Percentiles rank a stretch among this genome's conserved stretches.
Conservation (phyloP, 805 yeast species). For the Suhomyces sp. region DNA sequence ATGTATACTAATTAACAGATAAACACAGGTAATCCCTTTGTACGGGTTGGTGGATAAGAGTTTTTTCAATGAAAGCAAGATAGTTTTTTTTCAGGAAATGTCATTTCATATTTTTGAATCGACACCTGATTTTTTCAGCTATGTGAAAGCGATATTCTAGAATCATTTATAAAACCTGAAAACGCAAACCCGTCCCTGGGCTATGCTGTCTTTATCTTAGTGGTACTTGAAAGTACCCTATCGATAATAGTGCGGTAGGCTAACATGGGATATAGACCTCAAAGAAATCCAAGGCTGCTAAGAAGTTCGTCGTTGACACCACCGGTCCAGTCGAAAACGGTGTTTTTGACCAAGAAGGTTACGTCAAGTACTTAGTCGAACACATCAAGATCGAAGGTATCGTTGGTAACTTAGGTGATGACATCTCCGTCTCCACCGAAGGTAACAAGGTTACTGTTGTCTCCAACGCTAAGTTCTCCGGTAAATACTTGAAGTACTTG, state of each 20-base stretch:
- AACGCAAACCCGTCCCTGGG: slow-evolving; percentile 44
- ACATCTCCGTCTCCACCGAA: slow-evolving; percentile 81
- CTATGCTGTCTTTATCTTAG: slow-evolving; percentile 46
- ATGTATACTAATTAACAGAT: slow-evolving; percentile 44
- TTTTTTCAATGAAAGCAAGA: slow-evolving; percentile 3
- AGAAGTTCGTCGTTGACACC: slow-evolving; percentile 92
- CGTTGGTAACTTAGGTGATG: slow-evolving; percentile 95
- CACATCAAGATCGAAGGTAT: slow-evolving; percentile 98
- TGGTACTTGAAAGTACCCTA: slow-evolving; percentile 14
- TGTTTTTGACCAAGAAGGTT: slow-evolving; percentile 95
- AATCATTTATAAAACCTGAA: slow-evolving; percentile 6
- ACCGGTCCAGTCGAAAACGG: slow-evolving; percentile 97
- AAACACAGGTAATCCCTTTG: slow-evolving; percentile 34
- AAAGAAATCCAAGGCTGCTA: slow-evolving; percentile 67
- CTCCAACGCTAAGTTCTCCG: slow-evolving; percentile 94
- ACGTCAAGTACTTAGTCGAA: slow-evolving; percentile 97
- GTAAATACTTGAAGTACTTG: slow-evolving; percentile 99
- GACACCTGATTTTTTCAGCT: slow-evolving; percentile 3
- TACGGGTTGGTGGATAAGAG: slow-evolving; percentile 25
- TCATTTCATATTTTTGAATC: neutral
- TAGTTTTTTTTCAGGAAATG: slow-evolving; percentile 3
- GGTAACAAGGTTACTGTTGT: slow-evolving; percentile 88
- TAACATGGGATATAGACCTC: slow-evolving; percentile 65
- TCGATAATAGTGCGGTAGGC: slow-evolving; percentile 67
- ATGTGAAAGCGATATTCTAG: slow-evolving; percentile 5